Conservation (phyloP, 2,329 filamentous ascomycete genomes). For the Westerdykella ornata region DNA sequence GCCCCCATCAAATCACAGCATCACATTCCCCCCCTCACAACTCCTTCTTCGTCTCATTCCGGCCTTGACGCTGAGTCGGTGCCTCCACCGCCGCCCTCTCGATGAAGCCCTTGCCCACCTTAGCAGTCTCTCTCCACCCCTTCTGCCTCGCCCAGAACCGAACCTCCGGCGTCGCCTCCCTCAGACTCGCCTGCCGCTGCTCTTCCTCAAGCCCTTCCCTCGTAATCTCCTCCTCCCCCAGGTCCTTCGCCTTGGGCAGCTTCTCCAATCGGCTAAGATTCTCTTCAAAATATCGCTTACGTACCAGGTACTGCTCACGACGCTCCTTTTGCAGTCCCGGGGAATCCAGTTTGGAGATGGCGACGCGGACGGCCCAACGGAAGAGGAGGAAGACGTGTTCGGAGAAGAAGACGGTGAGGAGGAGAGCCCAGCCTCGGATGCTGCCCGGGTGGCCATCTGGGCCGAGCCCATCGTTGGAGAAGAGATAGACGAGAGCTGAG, state of each 20-base stretch:
- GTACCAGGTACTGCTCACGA: constrained; percentile 69
- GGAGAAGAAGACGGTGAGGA: constrained; percentile 74
- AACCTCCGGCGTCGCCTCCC: constrained; percentile 39
- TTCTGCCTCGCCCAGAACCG: constrained; percentile 50
- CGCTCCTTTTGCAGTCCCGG: constrained; percentile 81
- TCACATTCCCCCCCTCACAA: constrained; percentile 10
- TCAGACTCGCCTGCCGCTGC: constrained; percentile 37
- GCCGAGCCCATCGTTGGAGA: constrained; percentile 62
- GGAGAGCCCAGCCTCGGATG: constrained; percentile 71
- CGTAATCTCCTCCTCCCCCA: constrained; percentile 54
- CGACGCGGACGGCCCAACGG: constrained; percentile 63
- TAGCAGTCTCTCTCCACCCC: constrained; percentile 46
- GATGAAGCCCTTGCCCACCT: constrained; percentile 48
- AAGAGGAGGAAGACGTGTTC: constrained; percentile 86
- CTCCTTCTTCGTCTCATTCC: constrained; percentile 34
- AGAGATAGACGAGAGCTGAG: constrained; percentile 82
- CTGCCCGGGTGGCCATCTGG: constrained; percentile 60
- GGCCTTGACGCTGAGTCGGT: constrained; percentile 11
- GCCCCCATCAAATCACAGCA: too few relatives aligned
- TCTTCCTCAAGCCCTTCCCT: constrained; percentile 58
- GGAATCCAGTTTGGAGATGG: constrained; percentile 74
- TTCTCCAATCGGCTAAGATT: constrained; percentile 54
- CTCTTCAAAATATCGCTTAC: constrained; percentile 72
- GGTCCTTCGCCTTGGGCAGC: constrained; percentile 36
- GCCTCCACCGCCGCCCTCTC: constrained; percentile 30